These are phyloP conservation scores for Albizia julibrissin DNA, from an alignment of 306 rosid species.

Conservation along the genomic window DNA sequence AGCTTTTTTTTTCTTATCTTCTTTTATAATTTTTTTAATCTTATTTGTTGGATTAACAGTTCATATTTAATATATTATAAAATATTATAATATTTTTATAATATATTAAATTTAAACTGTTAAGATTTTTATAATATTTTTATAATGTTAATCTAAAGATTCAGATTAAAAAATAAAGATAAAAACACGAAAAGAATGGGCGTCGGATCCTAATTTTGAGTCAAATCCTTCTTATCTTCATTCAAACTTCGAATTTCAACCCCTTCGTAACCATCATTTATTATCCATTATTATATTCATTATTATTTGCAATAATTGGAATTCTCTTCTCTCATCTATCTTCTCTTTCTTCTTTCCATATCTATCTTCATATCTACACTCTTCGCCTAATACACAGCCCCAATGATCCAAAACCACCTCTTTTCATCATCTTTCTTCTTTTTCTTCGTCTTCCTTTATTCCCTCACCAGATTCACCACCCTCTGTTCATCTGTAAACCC, in stretches of 20 bases:
- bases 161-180: no score
- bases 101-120: no score
- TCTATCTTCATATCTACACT: constrained; percentile 1
- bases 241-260: not conserved
- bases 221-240: constrained; percentile 17
- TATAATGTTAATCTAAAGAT: no score
- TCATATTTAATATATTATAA: no score
- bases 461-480: not conserved
- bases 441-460: not conserved
- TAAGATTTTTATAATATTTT: no score
- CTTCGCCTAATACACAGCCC: not conserved
- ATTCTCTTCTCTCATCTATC: not conserved
- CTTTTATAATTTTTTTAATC: no score
- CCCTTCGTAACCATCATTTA: not conserved
- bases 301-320: not conserved
- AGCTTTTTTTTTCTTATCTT: no score
- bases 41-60: no score
- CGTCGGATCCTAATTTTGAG: no score
- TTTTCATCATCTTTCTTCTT: not conserved
- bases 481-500: constrained; percentile 18
- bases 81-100: no score
- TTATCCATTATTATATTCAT: not conserved
- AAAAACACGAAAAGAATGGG: no score
- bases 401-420: constrained; percentile 40
- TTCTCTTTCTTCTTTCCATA: not conserved